Base-by-base conservation (phyloP, 441 rosid genomes). In the Biscutella laevigata region DNA sequence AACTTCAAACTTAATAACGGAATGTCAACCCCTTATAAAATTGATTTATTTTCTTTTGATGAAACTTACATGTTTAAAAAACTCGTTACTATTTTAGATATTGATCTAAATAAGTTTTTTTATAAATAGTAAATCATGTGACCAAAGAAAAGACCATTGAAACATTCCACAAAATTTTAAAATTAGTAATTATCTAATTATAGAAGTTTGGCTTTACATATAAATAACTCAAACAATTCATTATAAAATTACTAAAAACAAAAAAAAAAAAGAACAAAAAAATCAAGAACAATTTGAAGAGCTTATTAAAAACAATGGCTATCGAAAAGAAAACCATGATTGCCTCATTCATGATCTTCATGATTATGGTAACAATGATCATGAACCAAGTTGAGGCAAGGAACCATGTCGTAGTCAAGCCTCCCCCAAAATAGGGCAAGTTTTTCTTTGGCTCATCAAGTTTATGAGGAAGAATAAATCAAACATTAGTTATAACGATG, bases 321-420 rank as follows among this genome's bases (percentile, higher is more conserved):
- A 29, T 57, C 41, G 70, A 58, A 37, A 66, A 50, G 62, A 66
- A 40, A 44, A 58, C 55, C 21, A 15, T 66, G 37, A 42, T 64
- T 17, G 60, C 60, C 38, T 28, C 65, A 7, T 58, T 66, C 54
- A 24, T 58, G 19, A 52, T 59, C n/a, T 41, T 66, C 6, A 0
- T 66, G 26, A 66, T 66, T 60, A 36, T 66, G 30, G 53, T 58
- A 12, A 51, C 53, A 32, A 58, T 66, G 65, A 30, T 58, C 24
- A 38, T 45, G 42, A 52, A 17, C 22, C 13, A 57, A 21, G 65
- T 36, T 4, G 70, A 66, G 34, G 70, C 59, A 0, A 11, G 69
- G 59, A 49, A 49, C 9, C 64, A 57, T 52, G 59, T 49, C 17
- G 57, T 1, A 7, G 0, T 64, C 59, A 64, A 64, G 59, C 39